Conservation (phyloP, 768 basidiomycete genomes). For the Candolleomyces aberdarensis region DNA sequence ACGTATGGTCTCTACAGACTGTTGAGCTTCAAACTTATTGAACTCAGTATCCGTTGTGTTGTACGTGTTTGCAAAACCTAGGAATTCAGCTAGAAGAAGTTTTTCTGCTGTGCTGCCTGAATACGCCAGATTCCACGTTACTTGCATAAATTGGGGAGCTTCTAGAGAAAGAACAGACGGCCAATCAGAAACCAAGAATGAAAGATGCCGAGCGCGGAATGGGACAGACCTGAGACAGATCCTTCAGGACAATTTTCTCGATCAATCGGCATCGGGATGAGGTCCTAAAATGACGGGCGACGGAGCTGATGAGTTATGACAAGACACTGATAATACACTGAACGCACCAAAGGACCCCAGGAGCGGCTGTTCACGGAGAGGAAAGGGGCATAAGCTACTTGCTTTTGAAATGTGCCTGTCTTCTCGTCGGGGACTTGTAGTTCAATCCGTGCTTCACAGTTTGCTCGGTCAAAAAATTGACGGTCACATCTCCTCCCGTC, state of each 20-base stretch:
- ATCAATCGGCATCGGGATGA: conserved; percentile 28
- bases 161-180: background rate
- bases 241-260: conserved; percentile 21
- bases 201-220: background rate
- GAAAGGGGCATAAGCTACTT: conserved; percentile 30
- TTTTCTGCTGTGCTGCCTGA: conserved; percentile 22
- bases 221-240: background rate
- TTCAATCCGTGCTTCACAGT: background rate
- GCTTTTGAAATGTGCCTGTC: conserved; percentile 17
- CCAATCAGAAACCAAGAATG: background rate
- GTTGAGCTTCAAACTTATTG: background rate
- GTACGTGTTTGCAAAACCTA: background rate
- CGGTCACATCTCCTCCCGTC: background rate
- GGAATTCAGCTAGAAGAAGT: background rate
- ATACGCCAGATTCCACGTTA: conserved; percentile 32
- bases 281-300: conserved; percentile 22
- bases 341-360: conserved; percentile 28
- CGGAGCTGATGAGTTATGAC: background rate
- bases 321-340: background rate
- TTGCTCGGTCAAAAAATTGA: background rate
- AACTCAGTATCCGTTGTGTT: background rate
- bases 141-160: conserved; percentile 20
- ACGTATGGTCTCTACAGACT: background rate
- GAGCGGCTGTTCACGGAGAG: conserved; percentile 18
- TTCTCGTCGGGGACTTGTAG: conserved; percentile 16